Conservation (phyloP, 257 asterid species). For the Paulownia fortunei region DNA sequence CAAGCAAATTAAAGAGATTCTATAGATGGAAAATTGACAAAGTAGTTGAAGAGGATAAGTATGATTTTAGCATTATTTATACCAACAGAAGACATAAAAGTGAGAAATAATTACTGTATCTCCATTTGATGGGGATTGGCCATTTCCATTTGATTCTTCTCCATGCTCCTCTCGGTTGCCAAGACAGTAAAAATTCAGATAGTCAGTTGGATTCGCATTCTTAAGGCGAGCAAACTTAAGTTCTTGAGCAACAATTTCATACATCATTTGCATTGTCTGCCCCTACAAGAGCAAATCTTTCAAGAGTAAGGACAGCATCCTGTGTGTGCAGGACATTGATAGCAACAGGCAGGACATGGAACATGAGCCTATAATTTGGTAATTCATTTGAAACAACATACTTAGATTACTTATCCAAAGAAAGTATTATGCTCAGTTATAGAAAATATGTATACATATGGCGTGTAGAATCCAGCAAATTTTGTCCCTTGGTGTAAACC, state of each 20-base stretch:
- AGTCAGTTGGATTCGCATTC: slow-evolving; percentile 57
- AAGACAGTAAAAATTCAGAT: slow-evolving; percentile 64
- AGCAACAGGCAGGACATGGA: too few relatives aligned
- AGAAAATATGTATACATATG: background rate
- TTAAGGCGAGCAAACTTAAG: slow-evolving; percentile 41
- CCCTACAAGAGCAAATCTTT: slow-evolving; percentile 49
- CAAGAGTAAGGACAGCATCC: background rate
- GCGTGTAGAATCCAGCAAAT: background rate
- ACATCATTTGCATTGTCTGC: slow-evolving; percentile 76
- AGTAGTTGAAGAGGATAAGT: background rate
- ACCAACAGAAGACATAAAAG: background rate
- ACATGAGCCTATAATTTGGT: too few relatives aligned
- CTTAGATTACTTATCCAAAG: background rate
- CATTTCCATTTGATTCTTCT: slow-evolving; percentile 27
- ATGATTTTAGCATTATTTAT: background rate
- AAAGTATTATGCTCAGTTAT: background rate
- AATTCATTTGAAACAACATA: too few relatives aligned
- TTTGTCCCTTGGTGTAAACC: background rate
- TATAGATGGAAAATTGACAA: background rate
- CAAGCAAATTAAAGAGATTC: background rate
- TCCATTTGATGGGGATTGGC: slow-evolving; percentile 35
- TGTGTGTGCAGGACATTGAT: too few relatives aligned
- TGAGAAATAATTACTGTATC: slow-evolving; percentile 43
- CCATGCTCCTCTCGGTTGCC: slow-evolving; percentile 56
- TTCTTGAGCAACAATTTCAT: slow-evolving; percentile 52